Evolutionary conservation across 108 stramenopile species (phyloP), one percentile per base, ranked within the genome.

Genomic region (Ochromonas danica): DNA sequence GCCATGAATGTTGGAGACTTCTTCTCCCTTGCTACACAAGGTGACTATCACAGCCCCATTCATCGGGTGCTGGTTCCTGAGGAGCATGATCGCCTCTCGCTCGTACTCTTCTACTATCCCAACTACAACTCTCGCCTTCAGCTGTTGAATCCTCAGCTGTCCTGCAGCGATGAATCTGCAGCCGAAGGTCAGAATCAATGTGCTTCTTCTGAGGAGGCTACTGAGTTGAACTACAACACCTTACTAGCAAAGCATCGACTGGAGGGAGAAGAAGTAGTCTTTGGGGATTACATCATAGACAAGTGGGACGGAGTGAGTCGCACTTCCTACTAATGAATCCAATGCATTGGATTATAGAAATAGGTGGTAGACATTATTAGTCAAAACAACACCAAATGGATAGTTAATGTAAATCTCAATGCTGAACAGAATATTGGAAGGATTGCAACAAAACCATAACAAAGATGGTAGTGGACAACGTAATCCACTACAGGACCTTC

Each of bases 201-300:
- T 31, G 31, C 6, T 67, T 3, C 3, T 14, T 10, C 33, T 31
- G 30, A 67, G 63, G 63, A 31, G 3, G 63, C 63, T 67, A 67
- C 25, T 6, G 63, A 51, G 45, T 51, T 51, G 45, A 22, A 51
- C 14, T 51, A 51, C 45, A 51, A 51, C 22, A 14, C 45, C 6
- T 14, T 51, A 35, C 35, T 10, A 22, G 6, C 6, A 22, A 6
- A 25, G 3, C 35, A 36, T 67, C 63, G 31, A 36, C 35, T 6
- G 6, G 25, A 67, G 6, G 6, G 10, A 28, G 31, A 67, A 10
- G 17, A 31, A 6, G 35, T 31, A 31, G 25, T 10, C 3, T 67
- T 67, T 67, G 63, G 63, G 3, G 63, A 67, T 10, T 67, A 67
- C 63, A 67, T 67, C 63, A 67, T 67, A 6, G 10, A 67, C 3